Evolutionary conservation across 2,329 filamentous ascomycete genomes (phyloP), one percentile per base, ranked within the genome.

Genomic region (Orbilia blumenaviensis): DNA sequence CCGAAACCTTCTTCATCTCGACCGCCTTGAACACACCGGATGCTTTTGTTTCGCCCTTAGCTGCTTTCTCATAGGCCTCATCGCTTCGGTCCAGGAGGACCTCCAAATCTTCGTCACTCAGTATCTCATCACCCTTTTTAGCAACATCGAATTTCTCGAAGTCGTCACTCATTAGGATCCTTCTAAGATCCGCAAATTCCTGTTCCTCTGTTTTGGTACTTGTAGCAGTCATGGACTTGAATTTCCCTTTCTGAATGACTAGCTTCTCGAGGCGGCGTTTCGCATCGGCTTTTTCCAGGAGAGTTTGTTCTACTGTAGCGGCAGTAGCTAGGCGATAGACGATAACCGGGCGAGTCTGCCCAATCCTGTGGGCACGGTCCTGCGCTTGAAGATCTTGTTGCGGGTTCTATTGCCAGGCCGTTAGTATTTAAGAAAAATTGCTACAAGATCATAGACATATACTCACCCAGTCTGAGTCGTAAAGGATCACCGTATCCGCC

Each of bases 301-400:
- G 86, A 4, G 89, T 90, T 81, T 97, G 92, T 82, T 99, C 95
- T 0, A 99, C 92, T 0, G 95, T 98, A 7, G 91, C 92, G 80
- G 94, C 93, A 0, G 95, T 99, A 0, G 95, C 94, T 34, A 99
- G 89, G 0, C 95, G 91, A 83, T 96, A 99, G 0, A 99, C 91
- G 18, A 99, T 89, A 0, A 99, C 95, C 0, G 95, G 95, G 1
- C 90, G 88, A 0, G 90, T 97, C 82, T 99, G 95, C 0, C 95
- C 95, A 78, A 99, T 98, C 10, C 95, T 89, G 81, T 99, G 95
- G 0, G 92, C 93, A 3, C 95, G 92, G 81, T 99, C 95, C 83
- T 98, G 95, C 0, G 95, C 95, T 81, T 99, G 95, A 0, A 99
- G 86, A 82, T 99, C 95, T 81, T 97, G 94, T 82, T 99, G 95